These are phyloP conservation scores for Ganoderma multipileum DNA, from an alignment of 1,284 basidiomycete genomes.

Conservation along the genomic window DNA sequence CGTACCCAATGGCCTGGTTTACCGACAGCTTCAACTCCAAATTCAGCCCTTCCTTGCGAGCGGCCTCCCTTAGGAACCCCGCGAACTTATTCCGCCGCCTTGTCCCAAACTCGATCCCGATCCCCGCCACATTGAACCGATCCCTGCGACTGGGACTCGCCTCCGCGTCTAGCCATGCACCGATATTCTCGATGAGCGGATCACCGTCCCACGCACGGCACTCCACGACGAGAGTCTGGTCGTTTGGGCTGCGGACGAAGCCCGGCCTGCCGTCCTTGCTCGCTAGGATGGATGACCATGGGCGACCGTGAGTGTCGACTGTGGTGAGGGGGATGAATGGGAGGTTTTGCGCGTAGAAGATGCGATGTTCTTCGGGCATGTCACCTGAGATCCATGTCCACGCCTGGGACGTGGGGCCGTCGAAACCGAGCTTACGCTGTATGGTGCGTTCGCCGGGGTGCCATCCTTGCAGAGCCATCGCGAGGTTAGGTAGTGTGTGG, in stretches of 20 bases:
- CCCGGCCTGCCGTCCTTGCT: background rate
- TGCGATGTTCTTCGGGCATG: background rate
- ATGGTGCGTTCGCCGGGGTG: background rate
- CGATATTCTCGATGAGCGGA: background rate
- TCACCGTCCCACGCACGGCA: constrained; percentile 3
- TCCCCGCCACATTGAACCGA: background rate
- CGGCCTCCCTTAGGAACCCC: background rate
- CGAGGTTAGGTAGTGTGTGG: background rate
- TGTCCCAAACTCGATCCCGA: background rate
- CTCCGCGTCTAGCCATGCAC: background rate
- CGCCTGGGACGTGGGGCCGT: background rate
- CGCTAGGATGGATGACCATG: background rate
- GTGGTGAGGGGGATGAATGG: background rate
- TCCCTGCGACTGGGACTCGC: background rate
- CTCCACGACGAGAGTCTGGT: background rate
- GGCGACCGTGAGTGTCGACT: background rate
- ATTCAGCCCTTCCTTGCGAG: background rate
- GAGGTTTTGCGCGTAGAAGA: background rate
- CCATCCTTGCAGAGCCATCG: background rate
- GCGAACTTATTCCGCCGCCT: background rate
- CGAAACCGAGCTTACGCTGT: background rate
- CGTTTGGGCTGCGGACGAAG: background rate
- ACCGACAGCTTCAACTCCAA: constrained; percentile 1
- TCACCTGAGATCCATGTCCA: background rate
- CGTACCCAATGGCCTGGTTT: background rate